Base-by-base conservation (phyloP, 208 protist species). In the Kentomonas sorsogonicus region DNA sequence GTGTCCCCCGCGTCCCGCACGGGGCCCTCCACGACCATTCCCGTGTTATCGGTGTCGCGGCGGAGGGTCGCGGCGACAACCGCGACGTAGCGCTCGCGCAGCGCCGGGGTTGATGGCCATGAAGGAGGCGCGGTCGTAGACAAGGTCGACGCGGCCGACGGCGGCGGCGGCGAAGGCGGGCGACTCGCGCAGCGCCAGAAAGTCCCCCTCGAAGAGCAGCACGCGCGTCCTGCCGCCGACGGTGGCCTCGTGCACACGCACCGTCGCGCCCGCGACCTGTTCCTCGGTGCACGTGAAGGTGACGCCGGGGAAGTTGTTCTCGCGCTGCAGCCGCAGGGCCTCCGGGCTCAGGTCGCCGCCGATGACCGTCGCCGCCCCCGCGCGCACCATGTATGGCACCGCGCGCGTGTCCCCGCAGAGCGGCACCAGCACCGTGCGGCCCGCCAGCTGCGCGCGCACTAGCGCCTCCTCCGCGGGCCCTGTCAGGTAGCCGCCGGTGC, bases 41-140 rank as follows among this genome's bases (percentile, higher is more conserved):
- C 43, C 16, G 64, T n/a, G 20, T 53, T 46, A 27, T 45, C 46
- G 2, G 67, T 43, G 9, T 15, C 26, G 1, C 59, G 53, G 1
- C 2, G 18, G 43, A 89, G 22, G 25, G 63, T 38, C 15, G 45
- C 39, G 1, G 69, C 70, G 13, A 84, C 34, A 3, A 57, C 56
- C 31, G 38, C 26, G 20, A 79, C 69, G 56, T 85, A 83, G 38
- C 33, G 26, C 4, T 1, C 22, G 13, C 73, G 67, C 53, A 84
- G 62, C 23, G 44, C 55, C 4, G 77, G n/a, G 71, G 40, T 71
- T 63, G 33, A 85, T 72, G 33, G 77, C 77, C 77, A 89, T 82
- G 59, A 85, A 72, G 13, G 77, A 40, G 3, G 81, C 81, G 16
- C 81, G 70, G 44, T 85, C 77, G 54, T 78, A 89, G 36, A 85